phyloP scores from a whole-genome alignment of 2,329 filamentous ascomycete genomes.

The Fulvia fulva region DNA sequence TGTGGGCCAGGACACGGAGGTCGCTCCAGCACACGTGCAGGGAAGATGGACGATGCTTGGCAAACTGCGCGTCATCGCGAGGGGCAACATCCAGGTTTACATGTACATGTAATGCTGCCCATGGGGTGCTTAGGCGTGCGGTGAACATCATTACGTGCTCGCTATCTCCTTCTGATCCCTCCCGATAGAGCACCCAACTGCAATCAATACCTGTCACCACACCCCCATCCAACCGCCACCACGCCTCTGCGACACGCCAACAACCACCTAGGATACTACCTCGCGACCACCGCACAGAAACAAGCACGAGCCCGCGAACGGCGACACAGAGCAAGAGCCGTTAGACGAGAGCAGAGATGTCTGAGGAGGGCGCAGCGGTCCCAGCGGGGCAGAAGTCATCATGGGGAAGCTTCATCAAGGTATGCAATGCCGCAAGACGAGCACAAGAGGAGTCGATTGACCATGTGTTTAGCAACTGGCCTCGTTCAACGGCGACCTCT shows the following conservation, averaged over 20 bases:
- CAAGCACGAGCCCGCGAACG: background rate
- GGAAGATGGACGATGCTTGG: too few species aligned
- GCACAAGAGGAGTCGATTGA: background rate
- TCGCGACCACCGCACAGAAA: background rate
- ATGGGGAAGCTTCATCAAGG: slow-evolving; percentile 50
- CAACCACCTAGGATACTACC: background rate
- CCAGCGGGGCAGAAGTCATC: slow-evolving; percentile 45
- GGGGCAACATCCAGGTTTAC: background rate
- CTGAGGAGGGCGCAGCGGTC: slow-evolving; percentile 44
- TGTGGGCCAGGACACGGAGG: too few species aligned
- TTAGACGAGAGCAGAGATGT: slow-evolving; percentile 11
- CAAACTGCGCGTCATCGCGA: background rate
- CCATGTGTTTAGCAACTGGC: slow-evolving; percentile 44
- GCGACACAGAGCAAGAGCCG: background rate
- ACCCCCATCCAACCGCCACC: background rate
- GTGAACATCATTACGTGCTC: background rate
- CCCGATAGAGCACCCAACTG: background rate
- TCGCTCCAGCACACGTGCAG: too few species aligned
- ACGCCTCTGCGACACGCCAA: background rate
- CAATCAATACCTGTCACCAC: background rate
- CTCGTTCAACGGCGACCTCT: slow-evolving; percentile 55
- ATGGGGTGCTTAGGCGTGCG: background rate
- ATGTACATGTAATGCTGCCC: too few species aligned
- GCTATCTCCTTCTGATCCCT: background rate
- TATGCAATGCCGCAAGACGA: slow-evolving; percentile 17